These are phyloP conservation scores for Holtermanniella nyarrowii DNA, from an alignment of 768 basidiomycete species.

Conservation along the genomic window DNA sequence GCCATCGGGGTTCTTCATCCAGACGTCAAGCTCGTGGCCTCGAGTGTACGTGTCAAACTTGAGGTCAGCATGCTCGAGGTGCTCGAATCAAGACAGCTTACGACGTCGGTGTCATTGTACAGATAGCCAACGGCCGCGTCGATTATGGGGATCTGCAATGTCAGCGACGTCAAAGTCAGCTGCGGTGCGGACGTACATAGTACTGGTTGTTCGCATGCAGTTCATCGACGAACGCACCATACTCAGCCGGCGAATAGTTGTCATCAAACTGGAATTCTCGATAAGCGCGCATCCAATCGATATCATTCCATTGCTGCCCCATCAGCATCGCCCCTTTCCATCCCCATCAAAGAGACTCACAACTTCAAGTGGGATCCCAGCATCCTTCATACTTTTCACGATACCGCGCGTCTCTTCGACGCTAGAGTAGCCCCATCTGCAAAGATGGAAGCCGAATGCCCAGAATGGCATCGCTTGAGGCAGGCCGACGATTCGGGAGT, in stretches of 20 bases:
- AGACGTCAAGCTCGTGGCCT: conserved; percentile 54
- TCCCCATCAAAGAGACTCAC: neutral
- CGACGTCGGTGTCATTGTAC: conserved; percentile 22
- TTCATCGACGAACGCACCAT: conserved; percentile 26
- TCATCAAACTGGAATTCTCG: conserved; percentile 33
- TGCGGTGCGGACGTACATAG: conserved; percentile 15
- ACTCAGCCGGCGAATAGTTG: conserved; percentile 25
- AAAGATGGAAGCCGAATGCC: conserved; percentile 68
- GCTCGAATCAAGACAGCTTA: neutral
- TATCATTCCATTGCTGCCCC: conserved; percentile 20
- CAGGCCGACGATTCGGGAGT: conserved; percentile 55
- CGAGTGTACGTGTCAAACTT: conserved; percentile 53
- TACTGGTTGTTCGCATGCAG: conserved; percentile 34
- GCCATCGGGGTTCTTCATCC: conserved; percentile 65
- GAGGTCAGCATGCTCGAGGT: neutral
- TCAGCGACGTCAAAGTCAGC: neutral
- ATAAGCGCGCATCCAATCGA: conserved; percentile 30
- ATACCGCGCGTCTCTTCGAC: conserved; percentile 52
- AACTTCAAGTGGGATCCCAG: conserved; percentile 67
- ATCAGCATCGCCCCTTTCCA: neutral
- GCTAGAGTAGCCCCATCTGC: conserved; percentile 50
- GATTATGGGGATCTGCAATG: conserved; percentile 26
- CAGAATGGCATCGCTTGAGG: conserved; percentile 64
- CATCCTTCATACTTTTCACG: conserved; percentile 54
- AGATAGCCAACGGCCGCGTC: conserved; percentile 32